Percentiles rank a stretch among this genome's conserved stretches.
Evolutionary conservation across 352 stramenopile genomes (phyloP).

Genomic region (Thalassiosira hispida): DNA sequence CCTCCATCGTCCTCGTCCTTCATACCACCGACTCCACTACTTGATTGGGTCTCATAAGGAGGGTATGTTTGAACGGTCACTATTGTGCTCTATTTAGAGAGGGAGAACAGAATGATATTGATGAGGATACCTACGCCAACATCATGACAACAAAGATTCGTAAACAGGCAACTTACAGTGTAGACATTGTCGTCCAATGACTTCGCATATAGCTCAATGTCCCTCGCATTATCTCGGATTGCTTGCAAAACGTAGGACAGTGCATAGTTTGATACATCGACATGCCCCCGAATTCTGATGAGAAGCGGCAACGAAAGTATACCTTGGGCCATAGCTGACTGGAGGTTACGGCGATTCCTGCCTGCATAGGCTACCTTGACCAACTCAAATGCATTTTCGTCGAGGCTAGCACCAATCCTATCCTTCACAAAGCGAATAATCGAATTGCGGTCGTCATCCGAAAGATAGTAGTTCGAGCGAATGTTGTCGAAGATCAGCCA

Average conservation of each 20-base stretch:
- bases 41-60: background rate
- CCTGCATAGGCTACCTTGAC: conserved; percentile 2
- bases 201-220: conserved; percentile 12
- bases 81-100: background rate
- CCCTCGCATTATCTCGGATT: conserved; percentile 1
- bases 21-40: background rate
- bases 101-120: background rate
- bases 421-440: conserved; percentile 12
- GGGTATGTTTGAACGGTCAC: conserved; percentile 1
- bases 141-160: background rate
- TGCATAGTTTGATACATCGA: background rate
- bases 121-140: background rate
- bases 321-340: background rate
- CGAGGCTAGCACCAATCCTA: background rate
- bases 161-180: conserved; percentile 4
- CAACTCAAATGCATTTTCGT: conserved; percentile 1
- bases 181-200: conserved; percentile 4
- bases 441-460: background rate
- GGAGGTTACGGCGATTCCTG: background rate
- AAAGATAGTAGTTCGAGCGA: background rate
- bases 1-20: background rate
- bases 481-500: conserved; percentile 13
- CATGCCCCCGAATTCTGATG: background rate
- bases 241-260: conserved; percentile 6
- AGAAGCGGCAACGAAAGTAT: conserved; percentile 13